Evolutionary conservation across 352 stramenopile species (phyloP).

Genomic region (Globisporangium abappressorium): DNA sequence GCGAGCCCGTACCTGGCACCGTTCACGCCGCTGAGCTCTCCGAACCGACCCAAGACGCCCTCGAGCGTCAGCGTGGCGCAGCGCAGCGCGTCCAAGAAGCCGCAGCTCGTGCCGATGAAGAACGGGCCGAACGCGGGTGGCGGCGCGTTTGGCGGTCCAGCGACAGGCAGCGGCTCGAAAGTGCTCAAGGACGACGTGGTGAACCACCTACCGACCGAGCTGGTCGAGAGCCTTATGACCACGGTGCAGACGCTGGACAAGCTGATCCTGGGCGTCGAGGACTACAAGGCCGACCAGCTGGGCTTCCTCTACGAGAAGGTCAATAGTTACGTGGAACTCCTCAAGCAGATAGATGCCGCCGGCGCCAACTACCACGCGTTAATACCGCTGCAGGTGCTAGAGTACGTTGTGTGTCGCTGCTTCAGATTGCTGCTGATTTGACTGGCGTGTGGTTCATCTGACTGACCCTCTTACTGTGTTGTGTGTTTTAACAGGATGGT

Average conservation of each 20-base stretch:
- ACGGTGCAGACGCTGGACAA: slow-evolving; percentile 70
- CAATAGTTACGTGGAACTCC: slow-evolving; percentile 56
- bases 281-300: slow-evolving; percentile 61
- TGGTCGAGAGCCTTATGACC: slow-evolving; percentile 55
- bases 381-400: slow-evolving; percentile 61
- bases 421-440: background rate
- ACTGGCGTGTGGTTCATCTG: background rate
- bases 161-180: slow-evolving; percentile 23
- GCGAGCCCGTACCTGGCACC: slow-evolving; percentile 62
- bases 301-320: slow-evolving; percentile 58
- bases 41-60: slow-evolving; percentile 51
- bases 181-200: slow-evolving; percentile 58
- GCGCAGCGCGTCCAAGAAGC: slow-evolving; percentile 31
- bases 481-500: slow-evolving; percentile 31
- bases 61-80: slow-evolving; percentile 29
- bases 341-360: slow-evolving; percentile 43
- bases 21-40: slow-evolving; percentile 67
- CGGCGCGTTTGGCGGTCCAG: slow-evolving; percentile 11
- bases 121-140: slow-evolving; percentile 13
- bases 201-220: slow-evolving; percentile 45
- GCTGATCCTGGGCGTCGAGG: slow-evolving; percentile 50
- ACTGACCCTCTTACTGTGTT: background rate
- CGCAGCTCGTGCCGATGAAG: slow-evolving; percentile 55
- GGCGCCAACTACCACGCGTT: slow-evolving; percentile 47
- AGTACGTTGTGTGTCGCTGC: slow-evolving; percentile 26